Conservation (phyloP, 768 basidiomycete species). For the Pleurotus tuoliensis region DNA sequence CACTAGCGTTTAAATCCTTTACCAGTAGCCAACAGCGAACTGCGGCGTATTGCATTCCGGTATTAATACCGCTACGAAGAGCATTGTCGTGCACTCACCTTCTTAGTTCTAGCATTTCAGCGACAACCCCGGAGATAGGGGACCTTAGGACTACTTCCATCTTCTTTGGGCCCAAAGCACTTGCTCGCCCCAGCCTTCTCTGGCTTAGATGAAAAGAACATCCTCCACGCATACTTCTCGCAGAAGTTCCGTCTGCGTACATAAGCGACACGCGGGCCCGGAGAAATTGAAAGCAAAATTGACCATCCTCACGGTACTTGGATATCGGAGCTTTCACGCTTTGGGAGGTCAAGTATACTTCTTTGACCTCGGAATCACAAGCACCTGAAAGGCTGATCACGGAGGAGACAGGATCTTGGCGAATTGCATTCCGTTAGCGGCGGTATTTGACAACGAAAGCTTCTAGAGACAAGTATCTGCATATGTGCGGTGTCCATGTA, state of each 20-base stretch:
- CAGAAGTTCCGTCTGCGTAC: slow-evolving; percentile 1
- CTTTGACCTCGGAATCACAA: too few relatives aligned
- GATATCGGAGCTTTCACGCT: background rate
- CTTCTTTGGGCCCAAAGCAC: too few relatives aligned
- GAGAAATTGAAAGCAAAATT: background rate
- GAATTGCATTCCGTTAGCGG: too few relatives aligned
- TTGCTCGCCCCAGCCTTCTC: background rate
- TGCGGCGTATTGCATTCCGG: too few relatives aligned
- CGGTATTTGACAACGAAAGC: too few relatives aligned
- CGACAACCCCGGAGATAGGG: background rate
- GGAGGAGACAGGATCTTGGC: too few relatives aligned
- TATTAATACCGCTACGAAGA: too few relatives aligned
- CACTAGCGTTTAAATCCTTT: background rate
- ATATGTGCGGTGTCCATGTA: too few relatives aligned
- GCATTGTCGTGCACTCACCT: too few relatives aligned
- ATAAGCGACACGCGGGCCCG: slow-evolving; percentile 6
- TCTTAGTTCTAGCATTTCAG: background rate
- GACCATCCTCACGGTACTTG: background rate
- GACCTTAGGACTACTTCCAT: background rate
- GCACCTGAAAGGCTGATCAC: too few relatives aligned
- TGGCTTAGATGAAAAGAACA: background rate
- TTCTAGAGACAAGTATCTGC: too few relatives aligned
- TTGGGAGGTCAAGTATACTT: background rate
- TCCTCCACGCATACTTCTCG: background rate
- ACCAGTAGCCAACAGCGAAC: too few relatives aligned